A percentile compares a stretch with the other conserved stretches of the same genome.
These are phyloP conservation scores for Elongisporangium anandrum DNA, from an alignment of 352 stramenopile species.

Conservation along the genomic window DNA sequence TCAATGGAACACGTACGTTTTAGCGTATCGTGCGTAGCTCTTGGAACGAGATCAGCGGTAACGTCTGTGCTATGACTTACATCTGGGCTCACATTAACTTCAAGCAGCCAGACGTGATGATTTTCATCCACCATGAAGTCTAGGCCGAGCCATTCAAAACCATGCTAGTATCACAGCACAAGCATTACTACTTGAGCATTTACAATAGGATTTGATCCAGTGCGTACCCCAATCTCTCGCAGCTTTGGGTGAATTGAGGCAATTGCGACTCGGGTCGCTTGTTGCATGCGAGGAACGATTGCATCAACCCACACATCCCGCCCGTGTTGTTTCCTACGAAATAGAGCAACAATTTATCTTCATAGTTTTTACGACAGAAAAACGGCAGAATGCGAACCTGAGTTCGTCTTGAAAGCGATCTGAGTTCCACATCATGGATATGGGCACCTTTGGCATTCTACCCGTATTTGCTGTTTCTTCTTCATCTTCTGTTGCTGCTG, in stretches of 20 bases:
- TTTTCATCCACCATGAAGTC: constrained; percentile 75
- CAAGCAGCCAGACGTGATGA: constrained; percentile 62
- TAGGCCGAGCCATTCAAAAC: constrained; percentile 86
- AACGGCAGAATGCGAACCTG: constrained; percentile 15
- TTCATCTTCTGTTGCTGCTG: not conserved
- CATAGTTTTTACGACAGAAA: too few relatives aligned
- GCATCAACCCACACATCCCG: constrained; percentile 41
- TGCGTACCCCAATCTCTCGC: constrained; percentile 43
- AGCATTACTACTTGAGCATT: not conserved
- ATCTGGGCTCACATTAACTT: constrained; percentile 87
- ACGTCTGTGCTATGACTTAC: constrained; percentile 73
- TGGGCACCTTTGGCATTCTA: constrained; percentile 2
- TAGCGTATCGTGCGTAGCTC: constrained; percentile 44
- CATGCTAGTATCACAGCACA: constrained; percentile 24
- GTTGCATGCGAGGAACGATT: constrained; percentile 59
- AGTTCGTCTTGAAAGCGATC: constrained; percentile 31
- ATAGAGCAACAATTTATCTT: too few relatives aligned
- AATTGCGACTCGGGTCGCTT: constrained; percentile 28
- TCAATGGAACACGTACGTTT: constrained; percentile 23
- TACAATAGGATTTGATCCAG: not conserved
- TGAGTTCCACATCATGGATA: constrained; percentile 61
- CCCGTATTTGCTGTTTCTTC: constrained; percentile 1
- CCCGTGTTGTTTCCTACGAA: constrained; percentile 27
- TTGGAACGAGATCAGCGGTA: constrained; percentile 44
- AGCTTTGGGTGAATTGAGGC: constrained; percentile 39